Conservation (phyloP, 192 early-diverging fungal species). For the Fimicolochytrium jonesii region DNA sequence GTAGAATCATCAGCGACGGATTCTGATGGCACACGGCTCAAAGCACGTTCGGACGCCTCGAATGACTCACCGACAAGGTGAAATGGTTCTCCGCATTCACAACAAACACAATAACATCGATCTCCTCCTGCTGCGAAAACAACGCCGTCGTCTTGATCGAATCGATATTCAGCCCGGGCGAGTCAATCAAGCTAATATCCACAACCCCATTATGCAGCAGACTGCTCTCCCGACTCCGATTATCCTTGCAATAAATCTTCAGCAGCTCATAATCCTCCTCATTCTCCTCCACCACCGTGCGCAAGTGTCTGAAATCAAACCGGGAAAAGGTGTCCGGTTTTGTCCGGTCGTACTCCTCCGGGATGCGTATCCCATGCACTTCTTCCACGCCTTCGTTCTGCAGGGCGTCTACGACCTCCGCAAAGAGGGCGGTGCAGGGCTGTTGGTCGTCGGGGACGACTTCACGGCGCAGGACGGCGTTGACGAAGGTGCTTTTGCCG, state of each 20-base stretch:
- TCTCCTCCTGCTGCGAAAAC: conserved; percentile 97
- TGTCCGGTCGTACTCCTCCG: conserved; percentile 60
- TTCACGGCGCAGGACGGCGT: conserved; percentile 84
- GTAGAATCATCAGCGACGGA: too few relatives aligned
- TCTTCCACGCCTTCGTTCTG: conserved; percentile 87
- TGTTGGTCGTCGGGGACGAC: conserved; percentile 95
- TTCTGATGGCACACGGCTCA: too few relatives aligned
- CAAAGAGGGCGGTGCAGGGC: conserved; percentile 94
- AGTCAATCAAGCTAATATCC: conserved; percentile 96
- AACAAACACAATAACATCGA: conserved; percentile 98
- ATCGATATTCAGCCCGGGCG: conserved; percentile 97
- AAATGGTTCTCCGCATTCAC: conserved; percentile 99
- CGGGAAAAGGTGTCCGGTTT: conserved; percentile 69
- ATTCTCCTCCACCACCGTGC: conserved; percentile 79
- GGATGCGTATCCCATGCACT: conserved; percentile 82
- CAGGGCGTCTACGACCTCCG: conserved; percentile 90
- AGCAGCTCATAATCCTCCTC: conserved; percentile 78
- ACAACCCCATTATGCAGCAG: conserved; percentile 94
- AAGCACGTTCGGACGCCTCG: too few relatives aligned
- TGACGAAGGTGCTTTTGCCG: conserved; percentile 96
- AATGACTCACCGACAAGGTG: conserved; percentile 77
- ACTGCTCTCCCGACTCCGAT: conserved; percentile 31
- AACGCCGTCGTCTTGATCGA: conserved; percentile 95
- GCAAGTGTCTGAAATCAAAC: conserved; percentile 69
- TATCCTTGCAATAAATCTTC: conserved; percentile 87